phyloP scores from a whole-genome alignment of 257 asterid species.

The Solanum ossicruentum region DNA sequence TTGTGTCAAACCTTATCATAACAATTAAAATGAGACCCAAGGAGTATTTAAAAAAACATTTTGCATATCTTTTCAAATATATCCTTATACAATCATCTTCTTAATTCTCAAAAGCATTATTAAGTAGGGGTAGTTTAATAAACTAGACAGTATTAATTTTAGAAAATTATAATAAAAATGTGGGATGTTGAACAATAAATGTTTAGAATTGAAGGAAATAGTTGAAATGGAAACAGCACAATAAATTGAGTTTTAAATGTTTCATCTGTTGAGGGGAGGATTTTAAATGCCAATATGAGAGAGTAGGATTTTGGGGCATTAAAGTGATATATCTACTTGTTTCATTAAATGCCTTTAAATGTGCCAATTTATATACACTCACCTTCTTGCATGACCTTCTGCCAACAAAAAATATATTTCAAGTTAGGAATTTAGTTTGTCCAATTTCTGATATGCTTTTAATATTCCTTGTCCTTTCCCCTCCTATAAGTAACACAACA shows the following conservation, averaged over 20 bases:
- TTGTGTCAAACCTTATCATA: too few relatives aligned
- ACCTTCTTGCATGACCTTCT: constrained; percentile 16
- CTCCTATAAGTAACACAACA: not conserved
- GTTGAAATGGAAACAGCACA: constrained; percentile 8
- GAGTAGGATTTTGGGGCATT: constrained; percentile 40
- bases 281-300: constrained; percentile 22
- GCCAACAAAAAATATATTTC: not conserved
- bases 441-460: not conserved
- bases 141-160: not conserved
- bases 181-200: not conserved
- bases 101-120: not conserved
- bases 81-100: not conserved
- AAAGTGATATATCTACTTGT: constrained; percentile 38
- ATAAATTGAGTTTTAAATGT: constrained; percentile 19
- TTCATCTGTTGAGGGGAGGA: constrained; percentile 3
- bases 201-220: not conserved
- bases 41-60: too few relatives aligned
- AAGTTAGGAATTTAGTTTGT: not conserved
- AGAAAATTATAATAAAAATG: too few relatives aligned
- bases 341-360: constrained; percentile 36
- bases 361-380: constrained; percentile 6
- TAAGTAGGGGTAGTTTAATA: not conserved
- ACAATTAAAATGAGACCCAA: too few relatives aligned
- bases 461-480: not conserved
- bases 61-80: not conserved